Conservation (phyloP, 1,284 basidiomycete species). For the Rhodotorula sp. region DNA sequence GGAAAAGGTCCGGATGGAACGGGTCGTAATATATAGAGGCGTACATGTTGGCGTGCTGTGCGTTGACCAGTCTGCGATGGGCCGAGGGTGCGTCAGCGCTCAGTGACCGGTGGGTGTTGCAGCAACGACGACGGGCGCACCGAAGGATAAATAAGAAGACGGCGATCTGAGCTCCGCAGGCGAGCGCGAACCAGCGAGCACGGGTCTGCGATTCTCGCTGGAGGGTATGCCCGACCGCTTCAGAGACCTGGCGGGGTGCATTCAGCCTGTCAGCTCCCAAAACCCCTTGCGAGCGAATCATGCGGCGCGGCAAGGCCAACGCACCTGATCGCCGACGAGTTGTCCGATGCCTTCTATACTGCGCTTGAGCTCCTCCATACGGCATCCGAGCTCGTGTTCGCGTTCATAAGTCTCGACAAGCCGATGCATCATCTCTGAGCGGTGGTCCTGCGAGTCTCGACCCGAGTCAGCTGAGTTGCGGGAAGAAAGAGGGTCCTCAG, state of each 20-base stretch:
- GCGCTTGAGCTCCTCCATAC: slow-evolving; percentile 36
- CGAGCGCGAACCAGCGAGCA: slow-evolving; percentile 28
- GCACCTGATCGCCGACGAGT: slow-evolving; percentile 34
- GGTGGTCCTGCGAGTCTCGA: slow-evolving; percentile 10
- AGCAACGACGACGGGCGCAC: neutral
- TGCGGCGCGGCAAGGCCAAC: neutral
- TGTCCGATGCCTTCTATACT: slow-evolving; percentile 35
- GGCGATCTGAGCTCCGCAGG: slow-evolving; percentile 29
- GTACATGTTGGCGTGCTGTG: slow-evolving; percentile 22
- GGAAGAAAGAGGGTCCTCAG: neutral
- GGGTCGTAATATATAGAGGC: slow-evolving; percentile 40
- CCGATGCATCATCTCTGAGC: slow-evolving; percentile 20
- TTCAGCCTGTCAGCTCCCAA: neutral
- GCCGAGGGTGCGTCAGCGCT: neutral
- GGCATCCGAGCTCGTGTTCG: slow-evolving; percentile 30
- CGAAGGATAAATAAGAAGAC: slow-evolving; percentile 34
- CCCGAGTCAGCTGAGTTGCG: neutral
- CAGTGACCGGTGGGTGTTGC: too few species aligned
- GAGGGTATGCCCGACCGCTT: slow-evolving; percentile 28
- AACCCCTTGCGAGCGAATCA: neutral
- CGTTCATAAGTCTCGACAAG: slow-evolving; percentile 30
- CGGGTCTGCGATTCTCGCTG: slow-evolving; percentile 24
- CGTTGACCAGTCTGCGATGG: slow-evolving; percentile 23
- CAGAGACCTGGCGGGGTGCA: slow-evolving; percentile 22
- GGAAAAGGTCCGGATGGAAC: slow-evolving; percentile 39